phyloP scores from a whole-genome alignment of 192 early-diverging fungal genomes.

The Backusella macrospora region DNA sequence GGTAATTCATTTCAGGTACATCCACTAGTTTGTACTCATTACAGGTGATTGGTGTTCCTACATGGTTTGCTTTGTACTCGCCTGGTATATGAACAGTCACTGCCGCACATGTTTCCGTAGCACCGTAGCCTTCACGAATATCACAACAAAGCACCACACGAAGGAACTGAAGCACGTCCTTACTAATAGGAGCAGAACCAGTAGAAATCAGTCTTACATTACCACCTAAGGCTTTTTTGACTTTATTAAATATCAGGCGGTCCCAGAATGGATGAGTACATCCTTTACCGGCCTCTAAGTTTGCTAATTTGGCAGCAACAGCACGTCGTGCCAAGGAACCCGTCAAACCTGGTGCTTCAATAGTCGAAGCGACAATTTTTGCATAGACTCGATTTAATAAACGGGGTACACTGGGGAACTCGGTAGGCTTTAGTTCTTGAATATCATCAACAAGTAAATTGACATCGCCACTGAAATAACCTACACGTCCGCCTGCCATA shows the following conservation, averaged over 20 bases:
- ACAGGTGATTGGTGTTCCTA: conserved; percentile 69
- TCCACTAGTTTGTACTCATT: conserved; percentile 86
- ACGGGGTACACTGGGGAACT: conserved; percentile 87
- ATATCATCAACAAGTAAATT: conserved; percentile 83
- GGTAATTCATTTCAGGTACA: conserved; percentile 87
- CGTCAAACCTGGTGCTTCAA: conserved; percentile 60
- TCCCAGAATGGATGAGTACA: conserved; percentile 86
- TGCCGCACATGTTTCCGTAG: conserved; percentile 75
- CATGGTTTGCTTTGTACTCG: conserved; percentile 73
- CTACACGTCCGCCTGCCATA: conserved; percentile 63
- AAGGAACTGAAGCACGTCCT: conserved; percentile 79
- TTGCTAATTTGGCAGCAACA: conserved; percentile 59
- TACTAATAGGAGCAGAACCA: conserved; percentile 85
- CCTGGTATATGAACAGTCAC: conserved; percentile 51
- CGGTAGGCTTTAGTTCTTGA: conserved; percentile 72
- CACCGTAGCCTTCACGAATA: conserved; percentile 87
- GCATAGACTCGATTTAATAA: conserved; percentile 88
- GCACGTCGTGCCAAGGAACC: conserved; percentile 61
- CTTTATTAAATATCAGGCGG: conserved; percentile 78
- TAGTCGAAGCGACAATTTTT: conserved; percentile 50
- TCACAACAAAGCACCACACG: conserved; percentile 76
- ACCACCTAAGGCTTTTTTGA: conserved; percentile 77
- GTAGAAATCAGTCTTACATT: conserved; percentile 73
- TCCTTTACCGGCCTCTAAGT: conserved; percentile 61
- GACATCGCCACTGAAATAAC: conserved; percentile 70